Evolutionary conservation across 2,329 filamentous ascomycete genomes (phyloP), one percentile per base, ranked within the genome.

Genomic region (Fusarium lyarnte): DNA sequence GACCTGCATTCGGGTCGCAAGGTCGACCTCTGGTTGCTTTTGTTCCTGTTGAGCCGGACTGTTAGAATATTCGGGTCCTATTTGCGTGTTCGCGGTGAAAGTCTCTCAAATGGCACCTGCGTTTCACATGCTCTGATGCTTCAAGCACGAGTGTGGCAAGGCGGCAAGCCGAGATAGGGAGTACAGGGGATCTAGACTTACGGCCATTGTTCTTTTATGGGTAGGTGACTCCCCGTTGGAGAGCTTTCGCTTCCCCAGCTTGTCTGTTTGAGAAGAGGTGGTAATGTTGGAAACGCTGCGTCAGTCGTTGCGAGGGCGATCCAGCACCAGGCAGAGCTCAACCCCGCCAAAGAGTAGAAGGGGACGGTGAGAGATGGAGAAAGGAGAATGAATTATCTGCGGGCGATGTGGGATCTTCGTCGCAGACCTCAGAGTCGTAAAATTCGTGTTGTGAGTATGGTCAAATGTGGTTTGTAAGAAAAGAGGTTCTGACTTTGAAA

Each of bases 191-290:
- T 57, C 58, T 63, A 36, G 47, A 85, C 89, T 83, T 82, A 91
- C 90, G 79, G 87, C 84, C 88, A 91, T 91, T 81, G 79, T 87
- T 84, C 85, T 86, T 83, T 91, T 91, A 54, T 84, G 84, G 81
- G 85, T 85, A 81, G 85, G 83, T 81, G 84, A 81, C 79, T 89
- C 88, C 84, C 87, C 87, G 84, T 85, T 84, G 74, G 90, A 91
- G 77, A 90, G 84, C 83, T 90, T 92, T 83, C 90, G 89, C 85
- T 92, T 92, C 86, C 88, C 89, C 88, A 88, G 87, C 82, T 88
- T 88, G 85, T 81, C 84, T 78, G 72, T 76, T 59, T 67, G 74
- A 66, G 73, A 66, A 60, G 74, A 64, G 60, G 77, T 78, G 57
- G 79, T 73, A 82, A 83, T 83, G 69, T 80, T 82, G 81, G 78